Evolutionary conservation across 2,329 filamentous ascomycete species (phyloP).

Genomic region (Fusarium sp.): DNA sequence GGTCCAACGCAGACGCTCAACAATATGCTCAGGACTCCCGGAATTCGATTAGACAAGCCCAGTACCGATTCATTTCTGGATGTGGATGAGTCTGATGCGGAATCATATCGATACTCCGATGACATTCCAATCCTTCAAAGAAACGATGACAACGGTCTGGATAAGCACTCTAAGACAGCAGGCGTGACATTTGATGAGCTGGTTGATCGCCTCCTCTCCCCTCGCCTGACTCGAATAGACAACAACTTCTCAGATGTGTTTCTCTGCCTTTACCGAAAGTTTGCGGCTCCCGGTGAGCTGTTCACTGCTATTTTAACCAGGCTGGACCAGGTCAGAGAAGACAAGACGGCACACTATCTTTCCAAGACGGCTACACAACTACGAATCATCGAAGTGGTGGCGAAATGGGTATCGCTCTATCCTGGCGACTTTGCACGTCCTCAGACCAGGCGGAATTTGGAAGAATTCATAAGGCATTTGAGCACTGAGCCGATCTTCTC

Average conservation of each 20-base stretch:
- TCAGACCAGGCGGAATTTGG: slow-evolving; percentile 75
- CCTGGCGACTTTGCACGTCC: slow-evolving; percentile 91
- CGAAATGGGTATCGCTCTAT: slow-evolving; percentile 89
- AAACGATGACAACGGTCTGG: slow-evolving; percentile 70
- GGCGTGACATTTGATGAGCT: slow-evolving; percentile 75
- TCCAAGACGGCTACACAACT: slow-evolving; percentile 84
- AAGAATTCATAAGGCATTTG: slow-evolving; percentile 80
- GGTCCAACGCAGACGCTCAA: slow-evolving; percentile 56
- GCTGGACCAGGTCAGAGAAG: slow-evolving; percentile 76
- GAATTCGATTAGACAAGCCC: slow-evolving; percentile 63
- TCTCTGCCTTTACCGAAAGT: slow-evolving; percentile 92
- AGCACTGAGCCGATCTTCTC: slow-evolving; percentile 83
- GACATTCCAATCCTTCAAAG: slow-evolving; percentile 75
- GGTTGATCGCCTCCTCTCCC: slow-evolving; percentile 85
- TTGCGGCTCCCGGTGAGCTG: slow-evolving; percentile 82
- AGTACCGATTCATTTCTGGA: slow-evolving; percentile 70
- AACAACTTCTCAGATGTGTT: slow-evolving; percentile 90
- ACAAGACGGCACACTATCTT: slow-evolving; percentile 74
- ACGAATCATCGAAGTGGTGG: slow-evolving; percentile 83
- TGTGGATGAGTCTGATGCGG: slow-evolving; percentile 76
- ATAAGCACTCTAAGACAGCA: slow-evolving; percentile 59
- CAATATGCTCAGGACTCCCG: slow-evolving; percentile 62
- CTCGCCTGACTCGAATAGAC: slow-evolving; percentile 87
- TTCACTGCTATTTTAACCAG: slow-evolving; percentile 81
- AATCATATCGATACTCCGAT: slow-evolving; percentile 73